These are phyloP conservation scores for Ramularia endophylla DNA, from an alignment of 2,329 filamentous ascomycete genomes.

Conservation along the genomic window DNA sequence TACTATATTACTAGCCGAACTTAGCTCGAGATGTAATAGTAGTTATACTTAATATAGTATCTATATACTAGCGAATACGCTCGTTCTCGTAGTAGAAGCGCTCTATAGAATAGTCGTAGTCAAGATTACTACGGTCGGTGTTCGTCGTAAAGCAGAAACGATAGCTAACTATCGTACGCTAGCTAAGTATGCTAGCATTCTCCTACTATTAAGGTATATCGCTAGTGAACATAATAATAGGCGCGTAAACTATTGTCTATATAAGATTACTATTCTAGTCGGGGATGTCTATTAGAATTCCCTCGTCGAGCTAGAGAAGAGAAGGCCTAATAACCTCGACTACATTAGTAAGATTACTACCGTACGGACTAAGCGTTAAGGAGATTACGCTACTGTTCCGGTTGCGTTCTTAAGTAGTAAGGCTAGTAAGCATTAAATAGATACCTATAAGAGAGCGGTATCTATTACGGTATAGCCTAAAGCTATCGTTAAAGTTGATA, in stretches of 20 bases:
- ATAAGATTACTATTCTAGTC: neutral
- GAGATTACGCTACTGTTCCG: neutral
- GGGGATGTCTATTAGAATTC: neutral
- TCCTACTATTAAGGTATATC: too few relatives aligned
- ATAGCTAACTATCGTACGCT: neutral
- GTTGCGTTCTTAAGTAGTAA: neutral
- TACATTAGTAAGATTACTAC: neutral
- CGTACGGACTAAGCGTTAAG: neutral
- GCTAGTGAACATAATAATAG: neutral
- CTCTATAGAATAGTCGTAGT: neutral
- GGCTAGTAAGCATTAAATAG: neutral
- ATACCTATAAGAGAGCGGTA: neutral
- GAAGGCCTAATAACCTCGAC: neutral
- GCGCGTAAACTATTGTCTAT: neutral
- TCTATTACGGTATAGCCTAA: neutral
- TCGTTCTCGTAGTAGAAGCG: neutral
- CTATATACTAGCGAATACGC: too few relatives aligned
- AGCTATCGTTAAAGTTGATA: neutral
- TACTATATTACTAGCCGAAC: too few relatives aligned
- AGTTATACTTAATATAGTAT: too few relatives aligned
- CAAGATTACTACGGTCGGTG: neutral
- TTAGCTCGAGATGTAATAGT: too few relatives aligned
- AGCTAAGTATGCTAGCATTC: neutral
- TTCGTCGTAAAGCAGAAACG: neutral
- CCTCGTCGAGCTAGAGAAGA: neutral